Conservation (phyloP, 345 rosid genomes). For the Eucalyptus sp. region DNA sequence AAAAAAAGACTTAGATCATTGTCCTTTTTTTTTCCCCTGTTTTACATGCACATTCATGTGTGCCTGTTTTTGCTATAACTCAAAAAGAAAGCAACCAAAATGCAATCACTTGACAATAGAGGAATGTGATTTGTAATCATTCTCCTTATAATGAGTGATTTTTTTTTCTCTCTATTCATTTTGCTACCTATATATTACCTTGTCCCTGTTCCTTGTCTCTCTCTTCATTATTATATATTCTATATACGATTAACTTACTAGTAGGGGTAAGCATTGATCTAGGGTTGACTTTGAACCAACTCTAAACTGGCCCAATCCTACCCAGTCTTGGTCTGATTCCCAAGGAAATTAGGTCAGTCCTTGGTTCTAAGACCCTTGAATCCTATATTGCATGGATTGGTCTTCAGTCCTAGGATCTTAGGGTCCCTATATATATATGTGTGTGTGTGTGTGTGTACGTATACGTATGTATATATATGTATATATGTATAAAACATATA, state of each 20-base stretch:
- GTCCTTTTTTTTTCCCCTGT: not conserved
- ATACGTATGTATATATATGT: too few relatives aligned
- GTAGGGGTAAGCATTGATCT: not conserved
- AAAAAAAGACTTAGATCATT: not conserved
- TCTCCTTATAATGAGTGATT: not conserved
- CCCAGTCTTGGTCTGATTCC: fast-evolving
- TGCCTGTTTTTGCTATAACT: not conserved
- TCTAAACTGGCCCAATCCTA: fast-evolving
- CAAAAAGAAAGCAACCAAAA: not conserved
- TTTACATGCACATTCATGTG: not conserved
- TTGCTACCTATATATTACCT: not conserved
- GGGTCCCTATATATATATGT: too few relatives aligned
- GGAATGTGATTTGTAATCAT: not conserved
- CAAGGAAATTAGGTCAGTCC: fast-evolving
- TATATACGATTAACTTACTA: too few relatives aligned
- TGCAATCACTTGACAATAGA: not conserved
- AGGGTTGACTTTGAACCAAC: too few relatives aligned
- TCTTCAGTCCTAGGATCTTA: too few relatives aligned
- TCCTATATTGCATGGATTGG: too few relatives aligned
- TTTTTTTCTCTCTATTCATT: not conserved
- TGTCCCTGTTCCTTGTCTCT: not conserved
- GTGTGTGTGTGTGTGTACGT: too few relatives aligned
- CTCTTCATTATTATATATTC: not conserved
- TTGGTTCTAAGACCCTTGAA: too few relatives aligned
- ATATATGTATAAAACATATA: too few relatives aligned